Conservation (phyloP, 2,329 filamentous ascomycete genomes). For the Raffaelea deltoideospora region DNA sequence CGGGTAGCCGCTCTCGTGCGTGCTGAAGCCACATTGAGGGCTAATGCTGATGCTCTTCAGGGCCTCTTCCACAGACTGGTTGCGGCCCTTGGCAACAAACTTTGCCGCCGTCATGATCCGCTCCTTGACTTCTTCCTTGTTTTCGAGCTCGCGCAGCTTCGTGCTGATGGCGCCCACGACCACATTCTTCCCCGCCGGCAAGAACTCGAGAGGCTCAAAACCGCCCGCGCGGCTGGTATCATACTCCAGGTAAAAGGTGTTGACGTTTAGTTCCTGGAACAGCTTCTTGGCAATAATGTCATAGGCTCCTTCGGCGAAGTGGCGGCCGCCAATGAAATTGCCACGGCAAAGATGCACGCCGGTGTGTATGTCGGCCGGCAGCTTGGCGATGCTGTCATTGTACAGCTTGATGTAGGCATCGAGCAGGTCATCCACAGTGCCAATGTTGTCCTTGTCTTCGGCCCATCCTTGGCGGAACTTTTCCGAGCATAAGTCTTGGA, state of each 20-base stretch:
- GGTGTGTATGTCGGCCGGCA: slow-evolving; percentile 56
- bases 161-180: slow-evolving; percentile 50
- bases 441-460: slow-evolving; percentile 50
- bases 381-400: slow-evolving; percentile 51
- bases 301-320: slow-evolving; percentile 53
- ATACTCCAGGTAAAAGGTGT: slow-evolving; percentile 57
- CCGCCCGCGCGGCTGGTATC: slow-evolving; percentile 49
- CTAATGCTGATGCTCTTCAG: slow-evolving; percentile 53
- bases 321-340: slow-evolving; percentile 51
- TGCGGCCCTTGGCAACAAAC: slow-evolving; percentile 53
- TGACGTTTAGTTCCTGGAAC: slow-evolving; percentile 45
- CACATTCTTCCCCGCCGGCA: slow-evolving; percentile 47
- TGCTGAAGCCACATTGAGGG: slow-evolving; percentile 62
- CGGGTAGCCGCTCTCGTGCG: slow-evolving; percentile 58
- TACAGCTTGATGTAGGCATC: slow-evolving; percentile 65
- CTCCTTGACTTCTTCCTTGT: slow-evolving; percentile 47
- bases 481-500: slow-evolving; percentile 57
- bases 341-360: slow-evolving; percentile 62
- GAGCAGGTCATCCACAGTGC: slow-evolving; percentile 54
- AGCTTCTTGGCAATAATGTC: slow-evolving; percentile 53
- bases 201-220: slow-evolving; percentile 47
- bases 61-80: slow-evolving; percentile 49
- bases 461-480: slow-evolving; percentile 58
- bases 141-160: slow-evolving; percentile 46
- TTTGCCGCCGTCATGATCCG: slow-evolving; percentile 46